Evolutionary conservation across 164 flowering plant genomes (phyloP), one percentile per base, ranked within the genome.

Genomic region (Vitis cinerea): DNA sequence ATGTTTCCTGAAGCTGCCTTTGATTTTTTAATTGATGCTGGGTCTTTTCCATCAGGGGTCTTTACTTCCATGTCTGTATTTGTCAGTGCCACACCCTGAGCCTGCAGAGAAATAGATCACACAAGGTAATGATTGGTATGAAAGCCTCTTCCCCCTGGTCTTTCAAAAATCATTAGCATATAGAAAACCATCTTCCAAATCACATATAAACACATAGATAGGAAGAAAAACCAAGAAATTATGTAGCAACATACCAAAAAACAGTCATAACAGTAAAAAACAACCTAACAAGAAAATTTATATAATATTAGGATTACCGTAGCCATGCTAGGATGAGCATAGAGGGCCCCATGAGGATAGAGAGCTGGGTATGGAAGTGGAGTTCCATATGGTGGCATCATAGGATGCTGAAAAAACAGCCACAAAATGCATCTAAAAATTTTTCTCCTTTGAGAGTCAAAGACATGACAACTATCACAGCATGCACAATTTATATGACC

Each of bases 341-440:
- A 68, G 50, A 68, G 7, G 9, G 62, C 70, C 16, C 62, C 62
- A 56, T 15, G 61, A n/a, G 50, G 70, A 48, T 67, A 67, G 50
- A 67, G 8, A 7, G 52, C 61, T 37, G 70, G 60, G 62, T 67
- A 57, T 57, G 61, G 70, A 57, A 67, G 17, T 47, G 70, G 61
- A 10, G 37, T 47, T 58, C 53, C 52, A 44, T 44, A 57, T 67
- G 70, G 70, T 19, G 61, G 30, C 3, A 67, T 47, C 29, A 67
- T 16, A 17, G 70, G 60, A 56, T 56, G 62, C 53, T 67, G 70
- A 57, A 67, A 63, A 67, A 48, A 44, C 12, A 9, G 44, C 48
- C 70, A 57, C 17, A 3, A 63, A 17, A 63, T 19, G 3, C 17
- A 49, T 8, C 23, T 14, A 63, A n/a, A 16, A 63, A 1, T 49